Conservation (phyloP, 371 early-diverging fungal genomes). For the Massospora cicadina region DNA sequence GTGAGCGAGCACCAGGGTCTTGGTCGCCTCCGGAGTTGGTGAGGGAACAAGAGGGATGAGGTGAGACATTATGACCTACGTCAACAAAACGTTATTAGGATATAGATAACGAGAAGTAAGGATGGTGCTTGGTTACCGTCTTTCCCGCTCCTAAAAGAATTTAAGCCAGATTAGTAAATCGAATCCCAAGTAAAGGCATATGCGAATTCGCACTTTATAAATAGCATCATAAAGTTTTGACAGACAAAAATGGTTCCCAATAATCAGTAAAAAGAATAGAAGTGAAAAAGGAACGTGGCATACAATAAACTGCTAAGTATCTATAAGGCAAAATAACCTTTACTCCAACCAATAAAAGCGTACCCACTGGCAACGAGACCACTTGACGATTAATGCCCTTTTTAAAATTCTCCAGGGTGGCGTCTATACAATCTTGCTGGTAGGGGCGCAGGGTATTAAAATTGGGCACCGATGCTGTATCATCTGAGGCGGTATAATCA, state of each 20-base stretch:
- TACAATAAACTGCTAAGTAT: no score
- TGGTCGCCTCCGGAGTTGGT: constrained; percentile 43
- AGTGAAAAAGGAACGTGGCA: no score
- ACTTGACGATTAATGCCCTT: constrained; percentile 45
- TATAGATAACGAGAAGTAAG: neutral
- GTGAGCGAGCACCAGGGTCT: constrained; percentile 69
- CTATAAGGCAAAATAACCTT: no score
- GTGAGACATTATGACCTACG: constrained; percentile 61
- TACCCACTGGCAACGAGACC: constrained; percentile 64
- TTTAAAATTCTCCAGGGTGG: constrained; percentile 25
- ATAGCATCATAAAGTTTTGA: neutral
- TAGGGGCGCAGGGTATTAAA: constrained; percentile 31
- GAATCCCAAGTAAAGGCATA: neutral
- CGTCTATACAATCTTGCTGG: constrained; percentile 64
- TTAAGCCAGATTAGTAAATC: neutral
- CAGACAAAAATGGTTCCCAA: neutral
- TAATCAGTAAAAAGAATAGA: no score
- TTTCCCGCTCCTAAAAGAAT: constrained; percentile 59
- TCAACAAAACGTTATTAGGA: neutral
- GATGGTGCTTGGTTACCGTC: constrained; percentile 30
- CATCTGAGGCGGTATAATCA: no score
- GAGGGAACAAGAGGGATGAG: constrained; percentile 45
- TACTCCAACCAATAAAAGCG: constrained; percentile 11
- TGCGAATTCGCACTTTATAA: neutral
- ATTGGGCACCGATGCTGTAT: no score